These are phyloP conservation scores for Naematelia aurantialba DNA, from an alignment of 768 basidiomycete species.

Conservation along the genomic window DNA sequence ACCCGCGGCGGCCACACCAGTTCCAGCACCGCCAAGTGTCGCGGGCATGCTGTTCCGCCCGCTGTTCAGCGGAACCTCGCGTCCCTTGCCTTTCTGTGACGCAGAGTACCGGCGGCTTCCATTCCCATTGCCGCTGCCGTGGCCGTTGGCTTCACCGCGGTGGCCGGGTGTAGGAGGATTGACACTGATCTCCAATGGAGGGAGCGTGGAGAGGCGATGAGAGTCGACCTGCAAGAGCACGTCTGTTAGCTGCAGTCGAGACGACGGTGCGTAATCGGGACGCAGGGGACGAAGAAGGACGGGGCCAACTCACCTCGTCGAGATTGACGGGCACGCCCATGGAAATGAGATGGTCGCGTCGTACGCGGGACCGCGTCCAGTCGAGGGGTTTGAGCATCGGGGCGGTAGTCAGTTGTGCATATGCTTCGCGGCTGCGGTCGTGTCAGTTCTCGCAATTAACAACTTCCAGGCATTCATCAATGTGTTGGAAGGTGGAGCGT, in stretches of 20 bases:
- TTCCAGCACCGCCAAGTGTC: conserved; percentile 1
- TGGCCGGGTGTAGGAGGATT: conserved; percentile 2
- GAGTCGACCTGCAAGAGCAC: conserved; percentile 50
- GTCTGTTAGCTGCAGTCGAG: too few relatives aligned
- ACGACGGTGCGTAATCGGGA: too few relatives aligned
- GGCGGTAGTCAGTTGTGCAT: conserved; percentile 65
- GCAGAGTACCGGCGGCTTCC: conserved; percentile 9
- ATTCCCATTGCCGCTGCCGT: conserved; percentile 6
- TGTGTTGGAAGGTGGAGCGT: too few relatives aligned
- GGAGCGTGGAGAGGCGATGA: conserved; percentile 54
- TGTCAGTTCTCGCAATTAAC: too few relatives aligned
- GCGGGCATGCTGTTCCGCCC: conserved; percentile 28
- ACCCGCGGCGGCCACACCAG: conserved; percentile 3
- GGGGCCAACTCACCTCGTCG: conserved; percentile 66
- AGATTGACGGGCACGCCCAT: conserved; percentile 92
- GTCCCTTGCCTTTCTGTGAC: conserved; percentile 52
- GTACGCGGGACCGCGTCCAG: conserved; percentile 88
- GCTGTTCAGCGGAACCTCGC: conserved; percentile 44
- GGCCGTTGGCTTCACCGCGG: conserved; percentile 9
- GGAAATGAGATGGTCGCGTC: conserved; percentile 82
- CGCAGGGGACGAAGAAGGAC: conserved; percentile 45
- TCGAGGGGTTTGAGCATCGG: conserved; percentile 80
- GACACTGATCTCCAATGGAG: conserved; percentile 66
- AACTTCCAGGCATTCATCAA: too few relatives aligned
- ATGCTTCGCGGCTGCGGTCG: conserved; percentile 66